phyloP scores from a whole-genome alignment of 2,329 filamentous ascomycete genomes.

The Claviceps maximensis region DNA sequence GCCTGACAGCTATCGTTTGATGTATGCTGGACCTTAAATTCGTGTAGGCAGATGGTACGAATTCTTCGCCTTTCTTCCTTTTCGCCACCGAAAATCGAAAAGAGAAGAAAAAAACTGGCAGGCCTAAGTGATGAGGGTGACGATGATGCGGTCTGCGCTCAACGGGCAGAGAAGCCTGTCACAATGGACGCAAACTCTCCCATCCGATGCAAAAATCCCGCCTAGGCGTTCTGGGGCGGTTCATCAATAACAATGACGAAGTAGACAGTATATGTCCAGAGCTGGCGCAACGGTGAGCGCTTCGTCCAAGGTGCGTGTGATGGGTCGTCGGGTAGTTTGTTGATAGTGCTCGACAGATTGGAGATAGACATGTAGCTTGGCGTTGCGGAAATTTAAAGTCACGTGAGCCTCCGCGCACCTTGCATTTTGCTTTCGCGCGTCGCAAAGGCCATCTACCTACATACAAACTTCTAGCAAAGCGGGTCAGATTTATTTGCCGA shows the following conservation, averaged over 20 bases:
- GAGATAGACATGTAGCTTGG: slow-evolving; percentile 12
- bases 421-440: not conserved
- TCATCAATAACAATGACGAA: not conserved
- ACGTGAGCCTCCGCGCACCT: slow-evolving; percentile 21
- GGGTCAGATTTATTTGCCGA: not conserved
- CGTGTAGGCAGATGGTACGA: slow-evolving; percentile 4
- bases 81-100: not conserved
- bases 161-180: slow-evolving; percentile 38
- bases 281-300: slow-evolving; percentile 8
- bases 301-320: slow-evolving; percentile 11
- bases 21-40: slow-evolving; percentile 1
- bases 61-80: not conserved
- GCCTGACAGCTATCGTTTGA: slow-evolving; percentile 1
- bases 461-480: not conserved
- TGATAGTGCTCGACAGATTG: slow-evolving; percentile 18
- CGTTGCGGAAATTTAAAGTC: slow-evolving; percentile 30
- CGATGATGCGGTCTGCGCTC: slow-evolving; percentile 14
- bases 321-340: slow-evolving; percentile 9
- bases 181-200: slow-evolving; percentile 29
- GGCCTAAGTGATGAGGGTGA: slow-evolving; percentile 1
- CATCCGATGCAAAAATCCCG: slow-evolving; percentile 27
- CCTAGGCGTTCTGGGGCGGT: slow-evolving; percentile 1
- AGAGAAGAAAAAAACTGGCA: not conserved
- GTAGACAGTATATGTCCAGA: not conserved
- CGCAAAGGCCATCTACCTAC: not conserved